Evolutionary conservation across 805 yeast species (phyloP), one percentile per base, ranked within the genome.

Genomic region (Debaryomyces maramus): DNA sequence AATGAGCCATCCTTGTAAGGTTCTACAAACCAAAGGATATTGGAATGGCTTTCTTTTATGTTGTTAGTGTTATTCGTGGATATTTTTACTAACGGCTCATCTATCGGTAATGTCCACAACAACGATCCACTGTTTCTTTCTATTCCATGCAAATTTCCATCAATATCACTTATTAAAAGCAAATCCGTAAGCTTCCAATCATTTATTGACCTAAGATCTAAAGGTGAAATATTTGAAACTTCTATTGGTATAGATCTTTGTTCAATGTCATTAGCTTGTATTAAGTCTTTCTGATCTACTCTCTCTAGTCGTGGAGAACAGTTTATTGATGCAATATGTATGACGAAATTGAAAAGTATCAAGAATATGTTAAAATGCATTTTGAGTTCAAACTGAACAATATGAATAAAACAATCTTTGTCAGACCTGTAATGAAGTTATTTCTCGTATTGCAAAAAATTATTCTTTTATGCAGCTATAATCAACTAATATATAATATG

Each of bases 1-100:
- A 93, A 68, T 0, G 83, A 69, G 1, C 99, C 99, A 42, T 86
- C 96, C 4, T 81, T 83, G 47, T 75, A 77, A 0, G 98, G 98
- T 51, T 93, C 99, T 1, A 93, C 91, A 38, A 91, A 82, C 91
- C 97, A 86, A 0, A 83, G 77, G 37, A 64, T 56, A 45, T 65
- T 66, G 5, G 62, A 45, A 6, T 45, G 51, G 8, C 54, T 20
- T 26, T 39, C 50, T 41, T 57, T 43, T 28, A n/a, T 27, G 20
- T 11, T 16, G 14, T 24, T 29, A n/a, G n/a, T 15, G 13, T 18
- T 29, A 40, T 61, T 60, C 13, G 65, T 48, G 44, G 50, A 61
- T 5, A 70, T 72, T 21, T 65, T 61, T 8, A 85, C 87, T 38
- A 85, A 63, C 0, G 95, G 83, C 2, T 74, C 77, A 14, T 76